Conservation (phyloP, 78 protist species). For the Chrysochromulina tobinii region DNA sequence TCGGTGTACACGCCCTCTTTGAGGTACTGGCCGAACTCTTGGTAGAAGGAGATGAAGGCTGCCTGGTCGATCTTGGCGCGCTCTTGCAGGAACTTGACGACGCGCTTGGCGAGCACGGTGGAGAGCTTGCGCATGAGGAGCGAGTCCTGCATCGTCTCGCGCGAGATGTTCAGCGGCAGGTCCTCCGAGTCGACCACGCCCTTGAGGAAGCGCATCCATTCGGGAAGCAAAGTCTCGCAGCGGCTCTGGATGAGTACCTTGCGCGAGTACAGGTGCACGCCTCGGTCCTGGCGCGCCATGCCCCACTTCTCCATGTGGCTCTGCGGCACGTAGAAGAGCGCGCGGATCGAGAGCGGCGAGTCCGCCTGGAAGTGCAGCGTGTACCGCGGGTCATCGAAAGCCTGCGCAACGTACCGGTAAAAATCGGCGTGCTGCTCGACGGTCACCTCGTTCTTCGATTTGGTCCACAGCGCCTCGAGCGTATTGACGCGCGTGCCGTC, state of each 20-base stretch:
- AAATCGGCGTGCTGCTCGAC: slow-evolving; percentile 79
- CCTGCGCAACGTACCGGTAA: slow-evolving; percentile 56
- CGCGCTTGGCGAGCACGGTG: slow-evolving; percentile 51
- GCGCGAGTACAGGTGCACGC: slow-evolving; percentile 83
- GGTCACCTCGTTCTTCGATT: slow-evolving; percentile 65
- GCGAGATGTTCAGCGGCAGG: slow-evolving; percentile 89
- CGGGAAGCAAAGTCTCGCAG: slow-evolving; percentile 77
- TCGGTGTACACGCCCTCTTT: slow-evolving; percentile 87
- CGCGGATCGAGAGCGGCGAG: slow-evolving; percentile 22
- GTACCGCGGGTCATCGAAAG: slow-evolving; percentile 34
- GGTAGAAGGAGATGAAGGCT: slow-evolving; percentile 57
- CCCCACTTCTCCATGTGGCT: slow-evolving; percentile 85
- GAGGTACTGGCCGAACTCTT: slow-evolving; percentile 75
- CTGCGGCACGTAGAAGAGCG: background rate
- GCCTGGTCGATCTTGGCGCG: slow-evolving; percentile 62
- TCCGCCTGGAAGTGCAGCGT: slow-evolving; percentile 21
- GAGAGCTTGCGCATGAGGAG: slow-evolving; percentile 66
- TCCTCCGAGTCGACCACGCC: slow-evolving; percentile 83
- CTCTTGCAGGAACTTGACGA: slow-evolving; percentile 47
- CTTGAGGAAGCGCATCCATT: slow-evolving; percentile 73
- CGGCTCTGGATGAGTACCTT: slow-evolving; percentile 31
- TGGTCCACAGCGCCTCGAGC: slow-evolving; percentile 86
- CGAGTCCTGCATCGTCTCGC: slow-evolving; percentile 87
- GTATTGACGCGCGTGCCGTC: slow-evolving; percentile 82
- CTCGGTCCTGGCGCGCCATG: slow-evolving; percentile 84